Evolutionary conservation across 352 stramenopile genomes (phyloP), one percentile per base, ranked within the genome.

Genomic region (Saprolegnia parasitica): DNA sequence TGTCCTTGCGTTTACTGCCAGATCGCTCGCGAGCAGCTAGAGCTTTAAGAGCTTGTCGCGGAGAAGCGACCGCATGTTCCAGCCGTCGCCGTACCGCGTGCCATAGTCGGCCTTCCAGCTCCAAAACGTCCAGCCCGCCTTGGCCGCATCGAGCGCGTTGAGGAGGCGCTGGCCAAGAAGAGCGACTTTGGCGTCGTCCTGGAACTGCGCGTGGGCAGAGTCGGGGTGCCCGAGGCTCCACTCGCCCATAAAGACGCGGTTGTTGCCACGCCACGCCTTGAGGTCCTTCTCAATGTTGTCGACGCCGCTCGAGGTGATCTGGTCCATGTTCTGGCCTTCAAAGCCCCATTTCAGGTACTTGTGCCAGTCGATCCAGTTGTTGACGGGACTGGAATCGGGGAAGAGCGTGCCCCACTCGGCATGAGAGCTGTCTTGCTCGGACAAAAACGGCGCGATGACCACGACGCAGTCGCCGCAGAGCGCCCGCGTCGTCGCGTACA

Each of bases 111-210:
- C 81, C 55, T 81, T 79, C 87, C 87, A 95, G 40, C 76, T 89
- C 87, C 87, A 95, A 76, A 95, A 95, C 29, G 87, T 84, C 85
- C 84, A 95, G n/a, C 86, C 86, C 3, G 81, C 78, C 57, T 91
- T 82, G 20, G 86, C 86, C 6, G 80, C 71, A 32, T 71, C 71
- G 47, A 92, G 89, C 0, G 78, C 78, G 24, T 82, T 63, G 5
- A 91, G 74, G 68, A 91, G 83, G 0, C 81, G 79, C 21, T 77
- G 68, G 0, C 80, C 87, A 26, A 92, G 88, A 23, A 76, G 72
- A 60, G 80, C 71, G 56, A 90, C 65, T 39, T 76, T 63, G 20
- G 72, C 10, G 45, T 74, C 76, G 67, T 92, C 78, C 35, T 16
- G 11, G 60, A 93, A 93, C 3, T 49, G 32, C 11, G 20, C 63